phyloP scores from a whole-genome alignment of 2,329 filamentous ascomycete species.

The Diaporthe humulicola region DNA sequence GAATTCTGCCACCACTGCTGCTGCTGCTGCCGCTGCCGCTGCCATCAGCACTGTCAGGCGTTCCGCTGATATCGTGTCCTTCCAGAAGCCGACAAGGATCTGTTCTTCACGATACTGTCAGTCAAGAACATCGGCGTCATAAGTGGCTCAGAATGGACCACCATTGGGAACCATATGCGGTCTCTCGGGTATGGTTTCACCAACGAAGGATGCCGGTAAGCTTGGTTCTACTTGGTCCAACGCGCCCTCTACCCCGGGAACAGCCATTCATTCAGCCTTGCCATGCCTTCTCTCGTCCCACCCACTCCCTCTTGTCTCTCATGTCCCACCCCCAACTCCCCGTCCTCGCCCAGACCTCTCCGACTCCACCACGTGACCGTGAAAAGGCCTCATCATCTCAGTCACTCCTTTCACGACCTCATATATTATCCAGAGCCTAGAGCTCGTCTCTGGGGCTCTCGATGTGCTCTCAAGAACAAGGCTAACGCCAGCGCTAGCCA shows the following conservation, averaged over 20 bases:
- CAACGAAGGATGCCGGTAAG: conserved; percentile 74
- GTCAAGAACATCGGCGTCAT: conserved; percentile 75
- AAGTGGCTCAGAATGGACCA: conserved; percentile 73
- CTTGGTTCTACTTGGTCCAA: conserved; percentile 42
- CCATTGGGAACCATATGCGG: conserved; percentile 73
- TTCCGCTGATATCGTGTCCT: conserved; percentile 23
- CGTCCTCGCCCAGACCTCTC: not conserved
- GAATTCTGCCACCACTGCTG: not conserved
- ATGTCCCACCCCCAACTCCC: not conserved
- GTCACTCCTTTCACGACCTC: not conserved
- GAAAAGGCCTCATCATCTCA: not conserved
- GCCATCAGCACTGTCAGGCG: conserved; percentile 56
- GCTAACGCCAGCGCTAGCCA: conserved; percentile 58
- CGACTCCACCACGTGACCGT: not conserved
- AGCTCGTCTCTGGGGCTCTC: not conserved
- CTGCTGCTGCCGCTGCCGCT: conserved; percentile 52
- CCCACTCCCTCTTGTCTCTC: not conserved
- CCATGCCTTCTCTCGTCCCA: conserved; percentile 18
- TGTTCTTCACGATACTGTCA: conserved; percentile 73
- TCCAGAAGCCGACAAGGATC: conserved; percentile 68
- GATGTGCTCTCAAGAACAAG: not conserved
- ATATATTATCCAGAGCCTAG: not conserved
- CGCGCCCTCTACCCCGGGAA: not conserved
- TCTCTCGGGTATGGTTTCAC: conserved; percentile 72
- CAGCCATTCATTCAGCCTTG: not conserved